Conservation (phyloP, 75 land plant genomes). For the Sequoiadendron giganteum region DNA sequence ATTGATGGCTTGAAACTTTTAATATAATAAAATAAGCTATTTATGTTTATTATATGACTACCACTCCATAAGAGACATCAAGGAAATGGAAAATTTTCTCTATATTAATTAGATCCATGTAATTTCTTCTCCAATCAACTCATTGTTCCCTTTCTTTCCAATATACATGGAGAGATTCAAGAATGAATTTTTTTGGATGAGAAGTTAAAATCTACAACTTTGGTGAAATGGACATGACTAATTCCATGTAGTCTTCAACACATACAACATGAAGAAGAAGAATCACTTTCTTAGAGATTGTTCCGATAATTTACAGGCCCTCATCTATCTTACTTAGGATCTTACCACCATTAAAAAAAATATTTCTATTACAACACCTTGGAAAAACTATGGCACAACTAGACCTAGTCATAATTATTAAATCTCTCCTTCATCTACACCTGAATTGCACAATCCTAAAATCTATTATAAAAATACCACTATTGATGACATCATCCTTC, state of each 20-base stretch:
- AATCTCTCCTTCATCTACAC: neutral
- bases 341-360: neutral
- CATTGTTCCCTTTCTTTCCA: neutral
- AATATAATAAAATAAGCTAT: slow-evolving; percentile 61
- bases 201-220: neutral
- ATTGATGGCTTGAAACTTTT: slow-evolving; percentile 67
- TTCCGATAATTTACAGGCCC: neutral
- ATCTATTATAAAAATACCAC: neutral
- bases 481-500: too few relatives aligned
- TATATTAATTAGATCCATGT: slow-evolving; percentile 26
- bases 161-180: too few relatives aligned
- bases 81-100: slow-evolving; percentile 54
- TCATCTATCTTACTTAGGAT: slow-evolving; percentile 1
- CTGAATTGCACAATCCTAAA: neutral
- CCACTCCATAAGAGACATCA: slow-evolving; percentile 56
- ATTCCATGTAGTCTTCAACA: neutral
- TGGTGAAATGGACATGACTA: neutral
- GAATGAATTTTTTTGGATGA: neutral
- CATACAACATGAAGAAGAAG: neutral
- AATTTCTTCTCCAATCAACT: neutral
- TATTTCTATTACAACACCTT: neutral
- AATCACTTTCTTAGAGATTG: neutral
- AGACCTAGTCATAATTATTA: neutral
- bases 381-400: neutral
- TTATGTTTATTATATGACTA: slow-evolving; percentile 55